A percentile compares a stretch with the other conserved stretches of the same genome.
These are phyloP conservation scores for Thuja plicata DNA, from an alignment of 83 land plant species.

Conservation along the genomic window DNA sequence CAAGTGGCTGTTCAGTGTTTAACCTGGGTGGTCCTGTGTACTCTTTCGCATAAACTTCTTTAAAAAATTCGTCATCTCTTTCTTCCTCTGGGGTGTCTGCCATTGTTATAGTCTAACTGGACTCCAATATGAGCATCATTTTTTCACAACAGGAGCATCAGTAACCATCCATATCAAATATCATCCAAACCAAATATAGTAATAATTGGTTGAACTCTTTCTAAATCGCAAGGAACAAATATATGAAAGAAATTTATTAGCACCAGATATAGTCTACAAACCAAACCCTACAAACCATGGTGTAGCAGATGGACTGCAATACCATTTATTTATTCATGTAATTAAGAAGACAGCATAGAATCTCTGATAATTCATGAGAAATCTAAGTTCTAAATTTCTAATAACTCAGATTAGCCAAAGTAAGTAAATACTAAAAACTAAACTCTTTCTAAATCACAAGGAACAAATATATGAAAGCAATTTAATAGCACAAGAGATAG, in stretches of 20 bases:
- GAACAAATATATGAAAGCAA: neutral
- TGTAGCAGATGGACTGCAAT: neutral
- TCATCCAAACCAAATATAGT: neutral
- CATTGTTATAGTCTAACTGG: conserved; percentile 28
- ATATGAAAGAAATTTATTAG: neutral
- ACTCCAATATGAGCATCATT: neutral
- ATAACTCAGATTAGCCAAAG: neutral
- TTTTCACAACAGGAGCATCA: neutral
- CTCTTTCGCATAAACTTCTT: conserved; percentile 87
- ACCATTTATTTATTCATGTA: neutral
- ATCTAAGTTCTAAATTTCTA: too few relatives aligned
- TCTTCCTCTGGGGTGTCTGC: conserved; percentile 59
- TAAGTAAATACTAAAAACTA: neutral
- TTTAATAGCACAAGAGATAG: neutral
- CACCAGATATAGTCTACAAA: neutral
- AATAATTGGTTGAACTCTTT: neutral
- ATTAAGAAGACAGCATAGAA: neutral
- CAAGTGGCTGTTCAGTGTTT: conserved; percentile 27
- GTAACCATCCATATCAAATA: neutral
- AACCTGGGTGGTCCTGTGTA: conserved; percentile 82
- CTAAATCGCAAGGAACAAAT: neutral
- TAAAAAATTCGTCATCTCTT: conserved; percentile 93
- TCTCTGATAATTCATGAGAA: neutral
- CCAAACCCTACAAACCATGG: neutral
- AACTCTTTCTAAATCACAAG: neutral